Conservation (phyloP, 2,329 filamentous ascomycete species). For the Colletotrichum neosansevieriae region DNA sequence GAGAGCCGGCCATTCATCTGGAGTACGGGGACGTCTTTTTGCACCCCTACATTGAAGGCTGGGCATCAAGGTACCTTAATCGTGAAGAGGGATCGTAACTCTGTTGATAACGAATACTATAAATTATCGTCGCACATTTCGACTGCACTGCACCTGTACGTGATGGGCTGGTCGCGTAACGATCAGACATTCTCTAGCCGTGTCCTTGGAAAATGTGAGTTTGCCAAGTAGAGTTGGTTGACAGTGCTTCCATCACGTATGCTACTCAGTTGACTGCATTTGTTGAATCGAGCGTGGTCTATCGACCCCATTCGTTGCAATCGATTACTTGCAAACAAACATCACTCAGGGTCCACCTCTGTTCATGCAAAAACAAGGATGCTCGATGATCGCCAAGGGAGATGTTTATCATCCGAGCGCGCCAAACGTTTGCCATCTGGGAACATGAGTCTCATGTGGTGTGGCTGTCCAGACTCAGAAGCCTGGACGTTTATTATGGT, state of each 20-base stretch:
- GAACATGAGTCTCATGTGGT: constrained; percentile 11
- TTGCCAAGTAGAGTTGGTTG: background rate
- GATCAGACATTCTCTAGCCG: background rate
- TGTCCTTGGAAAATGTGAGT: background rate
- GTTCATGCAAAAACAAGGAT: constrained; percentile 17
- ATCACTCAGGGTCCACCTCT: constrained; percentile 7
- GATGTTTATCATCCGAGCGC: constrained; percentile 5
- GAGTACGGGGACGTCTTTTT: constrained; percentile 12
- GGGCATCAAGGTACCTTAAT: constrained; percentile 8
- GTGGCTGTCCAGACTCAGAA: background rate
- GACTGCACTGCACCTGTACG: too few species aligned
- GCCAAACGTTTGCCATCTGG: constrained; percentile 3
- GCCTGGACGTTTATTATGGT: background rate
- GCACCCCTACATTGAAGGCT: constrained; percentile 13
- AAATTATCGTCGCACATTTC: too few species aligned
- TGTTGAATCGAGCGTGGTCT: background rate
- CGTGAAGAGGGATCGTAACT: constrained; percentile 10
- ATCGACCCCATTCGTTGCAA: background rate
- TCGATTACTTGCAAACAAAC: background rate
- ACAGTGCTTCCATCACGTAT: background rate
- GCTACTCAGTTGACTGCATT: background rate
- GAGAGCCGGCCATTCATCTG: constrained; percentile 8
- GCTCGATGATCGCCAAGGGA: background rate
- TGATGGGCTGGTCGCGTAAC: background rate
- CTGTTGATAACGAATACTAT: constrained; percentile 14